Percentiles rank a stretch among this genome's conserved stretches.
These are phyloP conservation scores for Didymella pomorum DNA, from an alignment of 2,329 filamentous ascomycete genomes.

Conservation along the genomic window DNA sequence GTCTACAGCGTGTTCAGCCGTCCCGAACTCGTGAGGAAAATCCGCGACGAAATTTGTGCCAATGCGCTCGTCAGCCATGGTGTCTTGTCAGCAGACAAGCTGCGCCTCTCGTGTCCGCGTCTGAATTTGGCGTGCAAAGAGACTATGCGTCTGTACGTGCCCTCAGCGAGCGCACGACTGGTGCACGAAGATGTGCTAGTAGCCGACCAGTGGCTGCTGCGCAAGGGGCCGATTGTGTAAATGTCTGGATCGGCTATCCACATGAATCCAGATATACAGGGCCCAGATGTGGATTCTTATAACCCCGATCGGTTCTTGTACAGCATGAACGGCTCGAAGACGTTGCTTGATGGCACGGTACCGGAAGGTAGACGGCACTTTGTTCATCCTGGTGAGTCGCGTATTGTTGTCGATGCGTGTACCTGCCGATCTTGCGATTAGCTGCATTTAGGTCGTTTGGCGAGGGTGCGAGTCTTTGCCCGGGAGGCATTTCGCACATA, in stretches of 20 bases:
- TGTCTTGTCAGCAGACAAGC: conserved; percentile 50
- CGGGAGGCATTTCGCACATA: conserved; percentile 46
- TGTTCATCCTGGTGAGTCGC: too few relatives aligned
- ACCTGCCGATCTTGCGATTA: too few relatives aligned
- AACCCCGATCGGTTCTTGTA: conserved; percentile 54
- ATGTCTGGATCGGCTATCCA: conserved; percentile 57
- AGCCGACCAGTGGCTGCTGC: too few relatives aligned
- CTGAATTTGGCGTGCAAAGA: conserved; percentile 58
- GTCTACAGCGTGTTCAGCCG: conserved; percentile 55
- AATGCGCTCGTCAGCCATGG: conserved; percentile 28
- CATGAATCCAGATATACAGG: conserved; percentile 54
- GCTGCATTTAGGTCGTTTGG: conserved; percentile 41
- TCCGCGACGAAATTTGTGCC: conserved; percentile 52
- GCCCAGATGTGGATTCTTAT: conserved; percentile 53
- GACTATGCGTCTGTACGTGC: conserved; percentile 54
- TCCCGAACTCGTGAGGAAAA: conserved; percentile 49
- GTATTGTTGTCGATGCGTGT: too few relatives aligned
- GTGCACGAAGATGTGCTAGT: conserved; percentile 57
- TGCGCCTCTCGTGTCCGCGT: conserved; percentile 54
- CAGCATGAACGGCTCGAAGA: conserved; percentile 27
- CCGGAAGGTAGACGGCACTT: too few relatives aligned
- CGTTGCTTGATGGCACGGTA: too few relatives aligned
- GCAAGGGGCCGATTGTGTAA: conserved; percentile 55
- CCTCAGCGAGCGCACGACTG: conserved; percentile 51
- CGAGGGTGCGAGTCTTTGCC: conserved; percentile 45